A percentile compares a stretch with the other conserved stretches of the same genome.
These are phyloP conservation scores for Paramecium sexaurelia DNA, from an alignment of 73 alveolate species.

Conservation along the genomic window DNA sequence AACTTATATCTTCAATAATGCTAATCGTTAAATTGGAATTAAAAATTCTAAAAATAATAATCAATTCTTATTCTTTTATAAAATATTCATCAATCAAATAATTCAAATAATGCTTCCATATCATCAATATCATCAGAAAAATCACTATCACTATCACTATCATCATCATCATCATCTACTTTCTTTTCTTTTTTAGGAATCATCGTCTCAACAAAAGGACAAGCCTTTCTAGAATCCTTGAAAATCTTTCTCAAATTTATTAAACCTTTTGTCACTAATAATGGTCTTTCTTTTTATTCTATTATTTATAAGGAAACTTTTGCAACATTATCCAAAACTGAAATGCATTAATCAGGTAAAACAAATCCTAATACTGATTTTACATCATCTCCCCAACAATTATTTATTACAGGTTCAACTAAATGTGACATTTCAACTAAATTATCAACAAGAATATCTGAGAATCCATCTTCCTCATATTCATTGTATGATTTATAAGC, in stretches of 20 bases:
- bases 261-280: constrained; percentile 8
- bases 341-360: neutral
- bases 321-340: neutral
- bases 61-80: neutral
- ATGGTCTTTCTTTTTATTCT: constrained; percentile 21
- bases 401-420: neutral
- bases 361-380: neutral
- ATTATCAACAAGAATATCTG: neutral
- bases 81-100: neutral
- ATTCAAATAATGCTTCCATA: neutral
- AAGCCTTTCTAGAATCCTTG: neutral
- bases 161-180: neutral
- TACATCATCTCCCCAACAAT: constrained; percentile 22
- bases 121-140: neutral
- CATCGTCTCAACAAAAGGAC: neutral
- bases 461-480: constrained; percentile 5
- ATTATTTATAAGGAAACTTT: neutral
- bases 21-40: neutral
- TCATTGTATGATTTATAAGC: neutral
- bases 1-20: neutral
- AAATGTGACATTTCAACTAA: constrained; percentile 18
- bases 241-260: neutral
- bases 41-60: neutral
- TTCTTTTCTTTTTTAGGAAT: neutral
- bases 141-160: neutral